Evolutionary conservation across 352 stramenopile genomes (phyloP), one percentile per base, ranked within the genome.

Genomic region (Aphanomyces cochlioides): DNA sequence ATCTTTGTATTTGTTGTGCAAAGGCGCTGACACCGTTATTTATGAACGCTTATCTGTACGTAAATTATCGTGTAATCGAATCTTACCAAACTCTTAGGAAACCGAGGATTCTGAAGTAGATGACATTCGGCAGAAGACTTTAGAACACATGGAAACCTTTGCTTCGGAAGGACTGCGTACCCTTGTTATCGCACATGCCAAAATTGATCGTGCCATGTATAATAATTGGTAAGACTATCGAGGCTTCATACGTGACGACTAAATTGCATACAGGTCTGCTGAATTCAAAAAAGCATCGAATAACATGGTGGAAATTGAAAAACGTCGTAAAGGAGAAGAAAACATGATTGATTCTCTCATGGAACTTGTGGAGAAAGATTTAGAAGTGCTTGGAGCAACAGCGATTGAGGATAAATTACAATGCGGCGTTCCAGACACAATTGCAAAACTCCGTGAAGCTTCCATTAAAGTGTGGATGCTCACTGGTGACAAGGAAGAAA

Each of bases 401-500:
- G 95, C 93, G 36, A 98, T 98, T 56, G 95, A 98, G 73, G 95
- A 98, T 69, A 87, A 95, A 34, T 80, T 98, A 7, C 94, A 98
- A 66, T 77, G 86, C 3, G 90, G 90, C 4, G 95, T 98, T 2
- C 92, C 92, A 0, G 89, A 96, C 59, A 94, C 91, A 7, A 98
- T 98, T 70, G 84, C 87, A 68, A 90, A 93, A 63, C 75, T 98
- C n/a, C 84, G 88, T 0, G 79, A 94, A 54, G 95, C 93, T 6
- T 90, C 92, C 8, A 97, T 98, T 64, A 96, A 97, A 77, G 87
- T 98, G 43, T 98, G 93, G 91, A 96, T 98, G 79, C 85, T 98
- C 21, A 98, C 94, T 4, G 93, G 93, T 6, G 94, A 98, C 74
- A 98, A 98, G 75, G 79, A 96, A 70, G 94, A 98, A 74, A 98